Evolutionary conservation across 495 filamentous ascomycete genomes (phyloP).

Genomic region (Delitschia confertaspora): DNA sequence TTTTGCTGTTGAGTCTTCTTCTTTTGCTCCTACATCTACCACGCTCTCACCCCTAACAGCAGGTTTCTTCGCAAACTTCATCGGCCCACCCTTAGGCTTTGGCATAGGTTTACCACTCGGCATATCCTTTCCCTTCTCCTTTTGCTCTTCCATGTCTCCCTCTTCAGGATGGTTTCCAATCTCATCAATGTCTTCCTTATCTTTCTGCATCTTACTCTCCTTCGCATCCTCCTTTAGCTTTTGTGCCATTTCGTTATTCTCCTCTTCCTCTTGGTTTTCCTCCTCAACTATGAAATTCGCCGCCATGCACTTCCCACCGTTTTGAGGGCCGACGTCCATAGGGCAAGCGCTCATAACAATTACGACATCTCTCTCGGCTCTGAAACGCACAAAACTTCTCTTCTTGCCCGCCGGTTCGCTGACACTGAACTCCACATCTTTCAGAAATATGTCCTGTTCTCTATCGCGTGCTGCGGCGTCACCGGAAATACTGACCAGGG

Average conservation of each 20-base stretch:
- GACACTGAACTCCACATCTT: conserved; percentile 26
- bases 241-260: not conserved
- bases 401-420: conserved; percentile 31
- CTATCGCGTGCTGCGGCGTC: conserved; percentile 23
- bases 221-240: no score
- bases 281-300: conserved; percentile 34
- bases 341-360: conserved; percentile 39
- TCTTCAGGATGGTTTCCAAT: not conserved
- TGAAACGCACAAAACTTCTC: conserved; percentile 33
- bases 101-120: conserved; percentile 2
- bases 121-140: not conserved
- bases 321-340: conserved; percentile 34
- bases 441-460: no score
- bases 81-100: not conserved
- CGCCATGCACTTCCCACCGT: conserved; percentile 32
- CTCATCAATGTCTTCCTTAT: not conserved
- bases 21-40: no score
- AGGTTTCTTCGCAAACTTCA: no score
- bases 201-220: not conserved
- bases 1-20: no score
- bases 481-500: conserved; percentile 21
- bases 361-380: conserved; percentile 36
- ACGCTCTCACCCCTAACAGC: no score
- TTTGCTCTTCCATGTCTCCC: not conserved
- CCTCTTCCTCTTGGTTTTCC: conserved; percentile 13